Base-by-base conservation (phyloP, 495 filamentous ascomycete genomes). In the Penicillium coprophilum region DNA sequence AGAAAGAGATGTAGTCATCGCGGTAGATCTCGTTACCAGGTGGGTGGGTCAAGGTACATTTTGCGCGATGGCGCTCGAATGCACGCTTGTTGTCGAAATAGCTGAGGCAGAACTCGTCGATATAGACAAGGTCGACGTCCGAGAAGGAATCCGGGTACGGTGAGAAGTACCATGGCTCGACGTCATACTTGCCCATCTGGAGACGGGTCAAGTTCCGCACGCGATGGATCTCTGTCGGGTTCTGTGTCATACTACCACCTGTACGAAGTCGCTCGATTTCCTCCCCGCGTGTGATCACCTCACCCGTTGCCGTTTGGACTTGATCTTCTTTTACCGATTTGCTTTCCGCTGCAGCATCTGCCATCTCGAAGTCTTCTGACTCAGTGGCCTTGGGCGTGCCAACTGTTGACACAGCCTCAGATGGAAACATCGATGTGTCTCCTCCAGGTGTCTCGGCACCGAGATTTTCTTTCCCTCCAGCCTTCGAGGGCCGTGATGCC, bases 91-190 rank as follows among this genome's bases (percentile, higher is more conserved):
- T 84, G 60, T 87, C 90, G 69, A 87, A 96, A 73, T 97, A 97
- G 64, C 82, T 86, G 32, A 98, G 83, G 66, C 94, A 98, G 75
- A 96, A 97, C 67, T 97, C 95, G 79, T 95, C 96, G 68, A 98
- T 95, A 76, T 90, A 97, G 60, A 97, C 86, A 50, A 91, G 75
- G 53, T 97, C 92, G 56, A 85, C 86, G 57, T 95, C 89, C 13
- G 87, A 85, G 69, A 92, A 97, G 6, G 85, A 79, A 66, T 91
- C 85, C 0, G 94, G 94, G 67, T 98, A 98, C 1, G 94, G 95
- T 9, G 92, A 96, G 74, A 97, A 97, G 68, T 98, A 98, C 94
- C 94, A 98, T 9, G 94, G 93, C 70, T 96, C 93, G 45, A 98
- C 80, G 61, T 96, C 91, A 72, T 85, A 87, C 60, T 87, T 84